Evolutionary conservation across 1,139 yeast genomes (phyloP).

Genomic region (Nakaseomyces uthaithaninus): DNA sequence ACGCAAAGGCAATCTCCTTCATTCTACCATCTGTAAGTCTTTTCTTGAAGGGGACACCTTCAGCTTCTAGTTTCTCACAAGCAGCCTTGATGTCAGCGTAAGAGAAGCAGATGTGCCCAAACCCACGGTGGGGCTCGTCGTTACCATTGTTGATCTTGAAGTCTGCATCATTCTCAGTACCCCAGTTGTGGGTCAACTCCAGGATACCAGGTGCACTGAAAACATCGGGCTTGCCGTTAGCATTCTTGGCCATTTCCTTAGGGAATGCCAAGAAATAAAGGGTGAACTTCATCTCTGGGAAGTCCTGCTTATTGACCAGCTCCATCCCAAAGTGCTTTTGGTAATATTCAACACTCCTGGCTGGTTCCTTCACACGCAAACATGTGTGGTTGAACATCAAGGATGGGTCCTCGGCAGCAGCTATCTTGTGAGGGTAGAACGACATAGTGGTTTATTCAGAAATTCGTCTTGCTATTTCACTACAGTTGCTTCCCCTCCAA

Average conservation of each 20-base stretch:
- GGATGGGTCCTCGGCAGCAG: conserved; percentile 22
- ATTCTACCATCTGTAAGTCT: conserved; percentile 83
- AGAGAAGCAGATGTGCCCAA: conserved; percentile 86
- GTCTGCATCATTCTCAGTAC: conserved; percentile 53
- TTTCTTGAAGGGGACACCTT: conserved; percentile 72
- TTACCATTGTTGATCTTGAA: conserved; percentile 74
- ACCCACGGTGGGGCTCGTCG: conserved; percentile 75
- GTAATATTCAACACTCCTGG: conserved; percentile 64
- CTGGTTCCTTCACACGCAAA: conserved; percentile 77
- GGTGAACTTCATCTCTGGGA: conserved; percentile 51
- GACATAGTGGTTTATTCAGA: conserved; percentile 1
- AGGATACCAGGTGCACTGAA: conserved; percentile 65
- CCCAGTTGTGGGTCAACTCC: conserved; percentile 78
- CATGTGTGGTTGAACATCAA: conserved; percentile 56
- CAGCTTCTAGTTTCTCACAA: conserved; percentile 47
- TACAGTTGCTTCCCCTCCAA: no score
- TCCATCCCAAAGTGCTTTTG: conserved; percentile 68
- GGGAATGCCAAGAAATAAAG: conserved; percentile 60
- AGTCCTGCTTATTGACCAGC: conserved; percentile 44
- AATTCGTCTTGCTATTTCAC: no score
- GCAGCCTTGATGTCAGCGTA: conserved; percentile 68
- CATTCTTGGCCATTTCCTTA: conserved; percentile 40
- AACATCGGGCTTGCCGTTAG: conserved; percentile 34
- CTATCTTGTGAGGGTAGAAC: conserved; percentile 17
- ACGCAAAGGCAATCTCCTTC: conserved; percentile 82